Evolutionary conservation across 805 yeast species (phyloP), one percentile per base, ranked within the genome.

Genomic region (Yarrowia porcina): DNA sequence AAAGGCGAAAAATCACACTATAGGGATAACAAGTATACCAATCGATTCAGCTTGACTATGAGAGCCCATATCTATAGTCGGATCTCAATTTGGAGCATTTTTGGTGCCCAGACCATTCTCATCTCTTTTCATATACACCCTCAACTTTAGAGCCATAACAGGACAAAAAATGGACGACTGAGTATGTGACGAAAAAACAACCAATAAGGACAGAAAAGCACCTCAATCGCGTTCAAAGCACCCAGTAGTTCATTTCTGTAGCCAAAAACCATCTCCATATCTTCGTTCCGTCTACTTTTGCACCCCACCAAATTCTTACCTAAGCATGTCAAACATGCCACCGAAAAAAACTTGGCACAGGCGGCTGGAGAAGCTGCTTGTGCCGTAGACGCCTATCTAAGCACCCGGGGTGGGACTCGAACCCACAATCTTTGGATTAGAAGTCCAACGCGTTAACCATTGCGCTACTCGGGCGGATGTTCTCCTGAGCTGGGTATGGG

Each of bases 331-430:
- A 1, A 10, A 45, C 20, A 45, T 45, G 20, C 27, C 52, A 30
- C 27, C 52, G 13, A 45, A 45, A 45, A n/a, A 45, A 45, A 30
- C 17, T 6, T 3, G 12, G 18, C 28, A 36, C 36, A 45, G 17
- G 18, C 36, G 30, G 20, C 36, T 8, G 18, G 13, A 0, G 18
- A 18, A 20, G 27, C 12, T 45, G 52, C 23, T 45, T 9, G 52
- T 6, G 18, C 7, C 25, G 15, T 28, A 30, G 27, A 45, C 27
- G 27, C 52, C 20, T 28, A 30, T 15, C 36, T 30, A 18, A 30
- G 36, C 56, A 49, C 56, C 56, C 56, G 56, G 56, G 56, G 56
- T 49, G 56, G 56, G 56, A 49, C 56, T 49, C 56, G 56, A 49
- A 49, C 56, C 56, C 56, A 49, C 56, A 49, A 49, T 49, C 56